Evolutionary conservation across 2,329 filamentous ascomycete species (phyloP), one percentile per base, ranked within the genome.

Genomic region (Calonectria henricotiae): DNA sequence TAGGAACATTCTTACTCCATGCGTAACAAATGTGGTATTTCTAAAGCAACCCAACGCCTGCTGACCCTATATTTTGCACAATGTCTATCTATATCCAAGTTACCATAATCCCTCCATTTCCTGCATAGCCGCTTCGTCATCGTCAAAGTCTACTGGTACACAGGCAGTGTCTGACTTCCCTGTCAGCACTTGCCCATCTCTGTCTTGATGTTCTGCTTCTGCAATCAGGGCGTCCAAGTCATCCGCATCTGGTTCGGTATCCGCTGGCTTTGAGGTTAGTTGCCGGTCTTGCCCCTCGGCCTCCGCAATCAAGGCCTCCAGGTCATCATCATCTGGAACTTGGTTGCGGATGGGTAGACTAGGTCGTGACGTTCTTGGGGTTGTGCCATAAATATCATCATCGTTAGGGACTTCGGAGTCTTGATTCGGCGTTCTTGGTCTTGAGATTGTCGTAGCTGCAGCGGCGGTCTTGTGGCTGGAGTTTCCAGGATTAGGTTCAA

Each of bases 101-200:
- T 39, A 88, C 86, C 86, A 89, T 27, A 89, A 71, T 0, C 85
- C 88, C 46, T 88, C 87, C 87, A 90, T 89, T 72, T 89, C 89
- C 43, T 87, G 89, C 89, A 94, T 91, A 0, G 88, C 91, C 70
- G 90, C 91, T 80, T 92, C 89, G 15, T 92, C 91, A 65, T 91
- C 90, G 1, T 86, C 88, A 78, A 89, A 90, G 27, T 84, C 80
- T 41, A 86, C 79, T 12, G 37, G 13, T n/a, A 35, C 17, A 39
- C 54, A 5, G 80, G 74, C 37, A 61, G 11, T 54, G 15, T 4
- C 25, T 41, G 5, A 15, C 47, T 65, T 47, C 35, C 54, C 69
- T 60, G 64, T 30, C 8, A 49, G 35, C 17, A 55, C 25, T 25
- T 58, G 68, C 8, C 47, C 20, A 5, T 20, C 12, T 11, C 72